phyloP scores from a whole-genome alignment of 2,329 filamentous ascomycete species.

The Tolypocladium ovalisporum region DNA sequence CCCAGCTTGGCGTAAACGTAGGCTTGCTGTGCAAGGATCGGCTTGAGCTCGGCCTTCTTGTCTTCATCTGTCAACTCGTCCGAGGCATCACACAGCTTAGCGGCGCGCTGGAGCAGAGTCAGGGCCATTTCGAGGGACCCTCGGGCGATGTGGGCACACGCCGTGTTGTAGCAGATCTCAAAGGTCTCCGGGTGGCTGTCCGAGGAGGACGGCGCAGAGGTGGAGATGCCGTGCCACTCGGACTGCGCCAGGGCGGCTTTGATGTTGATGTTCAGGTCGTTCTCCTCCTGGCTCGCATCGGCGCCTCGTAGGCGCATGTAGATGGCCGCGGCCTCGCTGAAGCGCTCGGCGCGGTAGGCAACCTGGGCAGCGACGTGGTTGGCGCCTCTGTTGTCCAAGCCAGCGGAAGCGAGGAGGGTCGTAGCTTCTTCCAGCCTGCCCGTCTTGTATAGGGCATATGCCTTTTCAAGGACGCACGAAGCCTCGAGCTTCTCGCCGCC shows the following conservation, averaged over 20 bases:
- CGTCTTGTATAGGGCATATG: slow-evolving; percentile 77
- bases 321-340: slow-evolving; percentile 51
- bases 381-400: slow-evolving; percentile 22
- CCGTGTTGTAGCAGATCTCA: slow-evolving; percentile 72
- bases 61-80: slow-evolving; percentile 67
- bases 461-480: slow-evolving; percentile 55
- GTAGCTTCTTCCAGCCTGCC: slow-evolving; percentile 59
- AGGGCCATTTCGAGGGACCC: slow-evolving; percentile 55
- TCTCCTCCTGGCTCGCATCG: slow-evolving; percentile 49
- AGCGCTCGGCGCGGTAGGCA: slow-evolving; percentile 66
- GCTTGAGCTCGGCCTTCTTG: slow-evolving; percentile 61
- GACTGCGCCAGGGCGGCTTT: slow-evolving; percentile 62
- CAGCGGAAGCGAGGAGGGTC: slow-evolving; percentile 23
- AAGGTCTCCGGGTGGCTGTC: slow-evolving; percentile 60
- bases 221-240: slow-evolving; percentile 50
- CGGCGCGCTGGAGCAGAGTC: slow-evolving; percentile 57
- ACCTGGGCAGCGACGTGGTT: slow-evolving; percentile 52
- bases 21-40: slow-evolving; percentile 66
- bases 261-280: slow-evolving; percentile 68
- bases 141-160: slow-evolving; percentile 60
- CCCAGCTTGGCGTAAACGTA: slow-evolving; percentile 60
- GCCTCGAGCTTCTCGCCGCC: slow-evolving; percentile 50
- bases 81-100: slow-evolving; percentile 58
- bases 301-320: slow-evolving; percentile 48
- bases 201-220: slow-evolving; percentile 30